Base-by-base conservation (phyloP, 495 filamentous ascomycete species). In the Filosporella fistucella region DNA sequence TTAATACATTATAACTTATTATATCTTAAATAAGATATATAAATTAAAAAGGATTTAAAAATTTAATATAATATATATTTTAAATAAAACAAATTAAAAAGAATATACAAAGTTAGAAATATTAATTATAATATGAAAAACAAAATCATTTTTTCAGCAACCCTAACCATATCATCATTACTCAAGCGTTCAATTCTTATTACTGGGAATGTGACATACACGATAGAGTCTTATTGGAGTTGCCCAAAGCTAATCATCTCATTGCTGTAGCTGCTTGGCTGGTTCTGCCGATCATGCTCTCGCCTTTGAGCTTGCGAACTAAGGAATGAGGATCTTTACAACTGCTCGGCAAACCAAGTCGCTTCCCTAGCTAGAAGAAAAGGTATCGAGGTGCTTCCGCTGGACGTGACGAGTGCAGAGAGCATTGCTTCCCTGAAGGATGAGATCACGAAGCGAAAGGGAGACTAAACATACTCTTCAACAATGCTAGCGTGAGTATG, bases 401-500 rank as follows among this genome's bases (percentile, higher is more conserved):
- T 74, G 21, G 69, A 78, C 35, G 74, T 81, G 33, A 76, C 68
- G 20, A 64, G 68, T 17, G 34, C 54, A 8, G 63, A 68, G 6
- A 77, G 71, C 60, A 73, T 80, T 67, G 65, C 64, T 35, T 51
- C 56, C 11, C 70, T 67, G 51, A 67, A 69, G 39, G 60, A 56
- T 7, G 64, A 67, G 8, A 71, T 79, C 17, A 59, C 58, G 14
- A 59, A 63, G 14, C 43, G 74, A 25, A 84, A 42, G 78, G 76
- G 5, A 74, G 57, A 36, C 66, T 86, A 6, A 75, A 83, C 54
- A 72, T 74, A 42, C 69, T 85, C 11, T 69, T 86, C 47, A 86
- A 86, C 60, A 85, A 85, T 53, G 80, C 80, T 68, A 70, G 35
- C 25, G 67, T 58, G 24, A 47, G 35, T 42, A 23, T 13, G 33